Base-by-base conservation (phyloP, 2,329 filamentous ascomycete genomes). In the Cyclaneusma minus region DNA sequence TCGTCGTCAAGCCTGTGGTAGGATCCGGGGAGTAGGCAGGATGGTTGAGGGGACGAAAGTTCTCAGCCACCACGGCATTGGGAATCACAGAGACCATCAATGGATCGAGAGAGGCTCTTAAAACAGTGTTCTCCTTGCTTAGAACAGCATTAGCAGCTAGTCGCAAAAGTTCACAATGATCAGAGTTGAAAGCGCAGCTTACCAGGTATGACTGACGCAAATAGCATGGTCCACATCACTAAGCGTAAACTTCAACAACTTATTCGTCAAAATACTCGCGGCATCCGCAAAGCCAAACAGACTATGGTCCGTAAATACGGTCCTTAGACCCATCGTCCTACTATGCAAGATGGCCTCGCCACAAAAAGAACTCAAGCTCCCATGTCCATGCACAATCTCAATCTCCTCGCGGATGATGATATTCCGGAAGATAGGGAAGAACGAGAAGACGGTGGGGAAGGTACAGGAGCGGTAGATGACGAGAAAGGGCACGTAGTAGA, bases 161-260 rank as follows among this genome's bases (percentile, higher is more conserved):
- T 20, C 21, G 2, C 23, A 6, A 12, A 15, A 17, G 29, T 35
- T 17, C 32, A 18, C 4, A 13, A 13, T 7, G 25, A 15, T 17
- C 11, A 14, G 12, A 22, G 19, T 4, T 12, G n/a, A 21, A 22
- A 11, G 25, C 10, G 9, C 12, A 13, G 37, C 63, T 36, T 57
- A 89, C 84, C 87, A 94, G 20, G 89, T 98, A 59, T 98, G 85
- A 53, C 84, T 94, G 42, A 98, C 89, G 45, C 89, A 98, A 24
- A 98, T 92, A 34, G 91, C 85, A 62, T 98, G 89, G 46, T 95
- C 89, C 9, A 98, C 85, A 47, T 98, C 89, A 49, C 87, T 95
- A 36, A 98, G 51, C 0, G 73, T 87, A 45, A 98, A 98, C 50
- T 98, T 98, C 29, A 98, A 64, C 20, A 98, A 60, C 56, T 98